Base-by-base conservation (phyloP, 768 basidiomycete species). In the Boletus reticuloceps region DNA sequence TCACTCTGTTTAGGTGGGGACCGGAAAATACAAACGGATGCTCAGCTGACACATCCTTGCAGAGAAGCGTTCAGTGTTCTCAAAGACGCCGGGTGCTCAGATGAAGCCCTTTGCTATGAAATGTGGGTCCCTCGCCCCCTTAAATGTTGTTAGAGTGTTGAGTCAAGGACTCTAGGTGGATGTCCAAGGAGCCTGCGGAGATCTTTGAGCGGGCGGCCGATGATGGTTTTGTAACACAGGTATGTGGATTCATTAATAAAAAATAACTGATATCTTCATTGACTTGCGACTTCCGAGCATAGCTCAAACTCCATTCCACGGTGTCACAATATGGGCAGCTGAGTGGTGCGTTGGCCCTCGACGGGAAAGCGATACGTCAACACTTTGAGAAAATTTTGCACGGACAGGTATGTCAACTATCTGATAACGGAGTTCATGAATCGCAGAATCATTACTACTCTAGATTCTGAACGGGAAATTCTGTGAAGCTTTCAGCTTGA, bases 161-260 rank as follows among this genome's bases (percentile, higher is more conserved):
- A 13, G 14, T 47, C 20, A 37, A 29, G 4, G 20, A 10, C 17
- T 41, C 47, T 32, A 82, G 83, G 82, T 84, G 84, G 84, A 86
- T 85, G 83, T 85, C 84, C 25, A 85, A 85, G 60, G 84, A 86
- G 61, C 83, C 84, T 1, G 84, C 84, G 8, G 84, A 85, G 60
- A 84, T 85, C 39, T 86, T 86, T 64, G 84, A 86, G 66, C 74
- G 81, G 17, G 83, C 84, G 9, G 84, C 84, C 7, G 84, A 86
- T 59, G 83, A 85, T 34, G 84, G 84, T 16, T 84, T 86, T 68
- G 79, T 85, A 47, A 66, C 64, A 17, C 83, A 37, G 4, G 34
- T 36, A 36, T 36, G 34, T 36, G 34, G 12, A 36, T 13, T 36
- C 34, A 14, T 36, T 6, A 5, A 36, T 14, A 2, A 36, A 11